Evolutionary conservation across 2,329 filamentous ascomycete species (phyloP).

Genomic region (Xylariaceae sp.): DNA sequence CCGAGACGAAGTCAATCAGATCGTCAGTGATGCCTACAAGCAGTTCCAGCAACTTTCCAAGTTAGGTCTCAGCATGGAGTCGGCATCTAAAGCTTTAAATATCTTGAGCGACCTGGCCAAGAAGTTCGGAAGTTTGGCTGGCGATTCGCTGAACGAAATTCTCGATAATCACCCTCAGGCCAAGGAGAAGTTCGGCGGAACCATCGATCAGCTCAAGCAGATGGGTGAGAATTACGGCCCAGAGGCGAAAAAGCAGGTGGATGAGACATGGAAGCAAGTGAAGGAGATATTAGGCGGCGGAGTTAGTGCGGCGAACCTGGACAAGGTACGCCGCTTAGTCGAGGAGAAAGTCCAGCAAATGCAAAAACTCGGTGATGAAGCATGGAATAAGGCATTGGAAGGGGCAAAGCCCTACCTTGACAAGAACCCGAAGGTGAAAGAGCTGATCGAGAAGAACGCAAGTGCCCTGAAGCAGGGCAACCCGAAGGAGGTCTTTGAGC

Average conservation of each 20-base stretch:
- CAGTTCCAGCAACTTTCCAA: constrained; percentile 69
- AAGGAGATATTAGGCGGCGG: constrained; percentile 69
- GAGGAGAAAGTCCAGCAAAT: constrained; percentile 74
- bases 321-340: constrained; percentile 67
- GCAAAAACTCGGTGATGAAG: constrained; percentile 72
- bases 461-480: constrained; percentile 73
- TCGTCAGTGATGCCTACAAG: constrained; percentile 71
- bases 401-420: constrained; percentile 75
- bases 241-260: constrained; percentile 77
- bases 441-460: constrained; percentile 74
- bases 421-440: constrained; percentile 78
- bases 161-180: constrained; percentile 76
- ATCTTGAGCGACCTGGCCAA: constrained; percentile 67
- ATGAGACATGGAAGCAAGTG: constrained; percentile 73
- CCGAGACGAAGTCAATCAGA: constrained; percentile 71
- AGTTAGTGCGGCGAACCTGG: constrained; percentile 57
- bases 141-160: constrained; percentile 68
- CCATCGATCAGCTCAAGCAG: constrained; percentile 71
- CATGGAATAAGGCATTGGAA: constrained; percentile 74
- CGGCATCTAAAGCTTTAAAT: constrained; percentile 66
- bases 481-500: constrained; percentile 66
- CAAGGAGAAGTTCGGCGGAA: constrained; percentile 74
- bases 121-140: constrained; percentile 66
- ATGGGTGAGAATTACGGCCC: constrained; percentile 75
- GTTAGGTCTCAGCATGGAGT: constrained; percentile 66